Conservation (phyloP, 148 eudicot genomes). For the Cornus controversa region DNA sequence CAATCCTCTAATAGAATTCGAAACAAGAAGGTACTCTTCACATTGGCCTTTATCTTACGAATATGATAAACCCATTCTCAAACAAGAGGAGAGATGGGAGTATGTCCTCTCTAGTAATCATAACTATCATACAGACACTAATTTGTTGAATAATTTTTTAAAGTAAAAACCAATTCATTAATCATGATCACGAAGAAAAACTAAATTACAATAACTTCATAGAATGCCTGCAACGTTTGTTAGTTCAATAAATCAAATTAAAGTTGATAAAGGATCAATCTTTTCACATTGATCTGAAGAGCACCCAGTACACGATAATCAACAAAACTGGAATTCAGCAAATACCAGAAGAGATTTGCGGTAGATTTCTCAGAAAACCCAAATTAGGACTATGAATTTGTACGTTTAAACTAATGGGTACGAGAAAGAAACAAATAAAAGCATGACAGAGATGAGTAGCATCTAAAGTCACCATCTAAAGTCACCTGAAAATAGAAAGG, state of each 20-base stretch:
- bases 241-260: neutral
- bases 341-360: constrained; percentile 4
- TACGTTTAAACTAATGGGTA: neutral
- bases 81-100: neutral
- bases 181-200: neutral
- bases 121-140: neutral
- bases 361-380: constrained; percentile 2
- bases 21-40: neutral
- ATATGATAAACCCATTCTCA: neutral
- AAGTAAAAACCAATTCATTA: neutral
- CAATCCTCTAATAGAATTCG: neutral
- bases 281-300: constrained; percentile 6
- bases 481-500: neutral
- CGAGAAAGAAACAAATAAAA: neutral
- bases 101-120: neutral
- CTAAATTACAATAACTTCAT: neutral
- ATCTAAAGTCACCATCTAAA: constrained; percentile 4
- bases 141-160: neutral
- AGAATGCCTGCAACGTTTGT: neutral
- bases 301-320: constrained; percentile 5
- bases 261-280: neutral
- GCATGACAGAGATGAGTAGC: neutral
- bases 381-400: constrained; percentile 2
- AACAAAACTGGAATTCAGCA: constrained; percentile 14
- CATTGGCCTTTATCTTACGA: neutral